phyloP scores from a whole-genome alignment of 1,139 yeast species.

The Pichia sp. region DNA sequence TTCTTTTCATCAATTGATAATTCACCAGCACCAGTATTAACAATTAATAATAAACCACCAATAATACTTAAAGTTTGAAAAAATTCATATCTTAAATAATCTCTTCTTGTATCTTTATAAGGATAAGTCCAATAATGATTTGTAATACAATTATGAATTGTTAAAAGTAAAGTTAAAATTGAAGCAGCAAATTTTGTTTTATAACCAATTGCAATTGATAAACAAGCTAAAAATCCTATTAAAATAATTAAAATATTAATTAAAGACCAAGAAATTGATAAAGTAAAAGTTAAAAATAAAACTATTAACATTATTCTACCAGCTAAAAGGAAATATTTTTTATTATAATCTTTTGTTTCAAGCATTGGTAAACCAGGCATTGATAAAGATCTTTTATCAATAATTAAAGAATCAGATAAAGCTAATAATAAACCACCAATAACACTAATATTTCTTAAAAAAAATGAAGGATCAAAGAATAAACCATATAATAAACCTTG shows the following conservation, averaged over 20 bases:
- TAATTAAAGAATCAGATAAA: slow-evolving; percentile 80
- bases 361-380: slow-evolving; percentile 91
- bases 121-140: slow-evolving; percentile 88
- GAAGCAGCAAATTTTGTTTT: slow-evolving; percentile 89
- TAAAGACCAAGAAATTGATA: slow-evolving; percentile 69
- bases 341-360: slow-evolving; percentile 65
- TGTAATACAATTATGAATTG: slow-evolving; percentile 68
- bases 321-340: slow-evolving; percentile 78
- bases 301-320: slow-evolving; percentile 85
- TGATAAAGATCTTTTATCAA: slow-evolving; percentile 61
- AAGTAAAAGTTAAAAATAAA: slow-evolving; percentile 79
- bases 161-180: slow-evolving; percentile 63
- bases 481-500: slow-evolving; percentile 92
- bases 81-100: slow-evolving; percentile 85
- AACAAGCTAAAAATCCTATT: slow-evolving; percentile 65
- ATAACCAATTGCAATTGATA: slow-evolving; percentile 84
- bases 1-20: slow-evolving; percentile 92
- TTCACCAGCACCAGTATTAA: slow-evolving; percentile 95
- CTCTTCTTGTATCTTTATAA: slow-evolving; percentile 70
- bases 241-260: slow-evolving; percentile 60
- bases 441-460: slow-evolving; percentile 80
- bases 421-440: slow-evolving; percentile 91
- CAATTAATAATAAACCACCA: slow-evolving; percentile 87
- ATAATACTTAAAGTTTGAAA: slow-evolving; percentile 93
- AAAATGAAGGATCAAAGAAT: slow-evolving; percentile 72